Evolutionary conservation across 2,329 filamentous ascomycete genomes (phyloP), one percentile per base, ranked within the genome.

Genomic region (Aspergillus bombycis): DNA sequence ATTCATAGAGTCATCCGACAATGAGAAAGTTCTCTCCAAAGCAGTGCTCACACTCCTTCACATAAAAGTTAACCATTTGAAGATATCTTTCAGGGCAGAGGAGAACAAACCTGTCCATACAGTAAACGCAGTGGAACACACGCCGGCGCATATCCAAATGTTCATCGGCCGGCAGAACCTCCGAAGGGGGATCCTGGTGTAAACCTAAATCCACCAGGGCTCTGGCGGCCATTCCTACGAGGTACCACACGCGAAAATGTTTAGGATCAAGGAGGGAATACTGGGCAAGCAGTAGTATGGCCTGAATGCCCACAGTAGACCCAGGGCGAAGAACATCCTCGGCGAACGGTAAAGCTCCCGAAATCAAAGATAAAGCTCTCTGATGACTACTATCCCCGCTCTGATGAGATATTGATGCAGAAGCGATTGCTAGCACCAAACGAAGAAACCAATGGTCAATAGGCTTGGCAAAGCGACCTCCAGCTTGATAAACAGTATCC

Each of bases 181-280:
- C 89, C 62, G 86, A 84, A 0, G 91, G 90, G 3, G 93, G 93
- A 69, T 98, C 94, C 78, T 97, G 94, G 77, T 98, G 95, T 62
- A 96, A 89, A 9, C 95, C 95, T 34, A 97, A 81, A 79, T 99
- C 95, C 26, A 97, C 86, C 73, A 94, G 89, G 7, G 93, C 92
- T 62, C 94, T 88, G 46, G 92, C 92, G 8, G 94, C 94, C 75
- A 95, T 94, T 8, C 94, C 95, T 61, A 97, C 91, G 65, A 97
- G 80, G 67, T 95, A 94, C 94, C 95, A 98, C 71, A 91, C 93
- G 72, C 97, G 93, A 72, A 97, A 97, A 74, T 96, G 93, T 48
- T 89, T 87, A 2, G 94, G 94, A 71, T 98, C 94, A 57, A 97
- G 83, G 82, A 95, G 91, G 3, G 94, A 90, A 76, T 97, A 98